These are phyloP conservation scores for Agapanthus africanus DNA, from an alignment of 106 monocot species.

Conservation along the genomic window DNA sequence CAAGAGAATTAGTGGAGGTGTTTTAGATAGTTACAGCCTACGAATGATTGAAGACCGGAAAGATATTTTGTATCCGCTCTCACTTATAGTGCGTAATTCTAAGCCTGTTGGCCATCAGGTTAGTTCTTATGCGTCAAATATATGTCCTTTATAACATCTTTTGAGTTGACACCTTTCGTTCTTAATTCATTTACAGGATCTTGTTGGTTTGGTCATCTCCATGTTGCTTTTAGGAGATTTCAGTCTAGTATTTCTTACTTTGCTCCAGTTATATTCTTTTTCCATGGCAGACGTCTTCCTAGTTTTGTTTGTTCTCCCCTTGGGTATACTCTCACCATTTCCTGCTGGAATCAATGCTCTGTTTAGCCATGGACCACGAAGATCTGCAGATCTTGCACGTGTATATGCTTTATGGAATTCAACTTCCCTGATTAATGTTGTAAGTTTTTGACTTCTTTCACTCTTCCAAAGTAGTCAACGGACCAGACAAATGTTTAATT, in stretches of 20 bases:
- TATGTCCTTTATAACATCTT: not conserved
- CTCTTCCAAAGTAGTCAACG: not conserved
- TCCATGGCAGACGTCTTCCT: constrained; percentile 76
- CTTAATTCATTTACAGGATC: constrained; percentile 47
- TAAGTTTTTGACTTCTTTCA: constrained; percentile 45
- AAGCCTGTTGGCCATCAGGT: constrained; percentile 90
- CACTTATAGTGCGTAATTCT: constrained; percentile 63
- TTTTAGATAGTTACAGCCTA: constrained; percentile 46
- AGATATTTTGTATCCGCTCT: constrained; percentile 69
- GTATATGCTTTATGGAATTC: constrained; percentile 89
- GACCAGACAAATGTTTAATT: not conserved
- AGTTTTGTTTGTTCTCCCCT: constrained; percentile 81
- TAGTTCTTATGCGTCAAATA: no score
- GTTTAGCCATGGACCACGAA: constrained; percentile 87
- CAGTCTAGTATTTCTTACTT: constrained; percentile 81
- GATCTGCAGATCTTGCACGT: constrained; percentile 78
- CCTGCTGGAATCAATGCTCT: constrained; percentile 93
- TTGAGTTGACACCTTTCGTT: not conserved
- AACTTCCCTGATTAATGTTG: constrained; percentile 80
- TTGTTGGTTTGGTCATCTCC: constrained; percentile 84
- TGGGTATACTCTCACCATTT: constrained; percentile 81
- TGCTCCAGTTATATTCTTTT: constrained; percentile 86
- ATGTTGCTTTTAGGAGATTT: constrained; percentile 79
- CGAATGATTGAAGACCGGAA: constrained; percentile 56
- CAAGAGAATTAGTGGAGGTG: constrained; percentile 50